These are phyloP conservation scores for Penium margaritaceum DNA, from an alignment of 139 green algal genomes.

Conservation along the genomic window DNA sequence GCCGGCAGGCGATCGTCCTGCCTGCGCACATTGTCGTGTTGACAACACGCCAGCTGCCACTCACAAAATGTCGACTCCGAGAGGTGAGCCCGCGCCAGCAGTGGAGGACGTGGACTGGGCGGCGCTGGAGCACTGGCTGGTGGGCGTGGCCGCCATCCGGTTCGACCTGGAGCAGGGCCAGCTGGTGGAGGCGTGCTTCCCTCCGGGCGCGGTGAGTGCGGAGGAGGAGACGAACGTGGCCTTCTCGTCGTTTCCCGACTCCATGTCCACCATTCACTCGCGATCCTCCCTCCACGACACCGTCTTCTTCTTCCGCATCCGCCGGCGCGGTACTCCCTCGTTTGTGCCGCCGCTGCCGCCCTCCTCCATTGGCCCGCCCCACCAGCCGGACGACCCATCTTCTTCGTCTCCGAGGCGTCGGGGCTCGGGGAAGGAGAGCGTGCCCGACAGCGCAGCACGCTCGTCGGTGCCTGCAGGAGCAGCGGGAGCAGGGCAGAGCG, in stretches of 20 bases:
- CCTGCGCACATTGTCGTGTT: no score
- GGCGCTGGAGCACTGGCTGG: constrained; percentile 18
- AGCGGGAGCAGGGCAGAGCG: not conserved
- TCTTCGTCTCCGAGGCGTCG: not conserved
- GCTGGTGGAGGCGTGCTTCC: constrained; percentile 42
- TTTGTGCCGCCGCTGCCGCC: not conserved
- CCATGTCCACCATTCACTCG: constrained; percentile 35
- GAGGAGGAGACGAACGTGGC: constrained; percentile 46
- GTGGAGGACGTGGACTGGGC: not conserved
- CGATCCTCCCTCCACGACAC: constrained; percentile 36
- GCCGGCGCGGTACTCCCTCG: constrained; percentile 23
- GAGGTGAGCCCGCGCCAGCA: no score
- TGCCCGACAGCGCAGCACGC: not conserved
- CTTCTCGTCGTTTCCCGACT: constrained; percentile 51
- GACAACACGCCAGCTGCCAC: no score
- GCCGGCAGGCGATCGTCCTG: no score
- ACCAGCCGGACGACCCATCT: no score
- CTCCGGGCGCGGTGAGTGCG: constrained; percentile 24
- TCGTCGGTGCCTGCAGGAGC: not conserved
- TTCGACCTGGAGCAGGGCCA: constrained; percentile 46
- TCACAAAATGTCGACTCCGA: no score
- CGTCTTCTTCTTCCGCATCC: constrained; percentile 52
- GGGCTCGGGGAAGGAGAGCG: not conserved
- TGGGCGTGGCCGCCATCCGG: constrained; percentile 26
- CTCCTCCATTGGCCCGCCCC: no score